These are phyloP conservation scores for Ascochyta viciae-villosae DNA, from an alignment of 2,329 filamentous ascomycete species.

Conservation along the genomic window DNA sequence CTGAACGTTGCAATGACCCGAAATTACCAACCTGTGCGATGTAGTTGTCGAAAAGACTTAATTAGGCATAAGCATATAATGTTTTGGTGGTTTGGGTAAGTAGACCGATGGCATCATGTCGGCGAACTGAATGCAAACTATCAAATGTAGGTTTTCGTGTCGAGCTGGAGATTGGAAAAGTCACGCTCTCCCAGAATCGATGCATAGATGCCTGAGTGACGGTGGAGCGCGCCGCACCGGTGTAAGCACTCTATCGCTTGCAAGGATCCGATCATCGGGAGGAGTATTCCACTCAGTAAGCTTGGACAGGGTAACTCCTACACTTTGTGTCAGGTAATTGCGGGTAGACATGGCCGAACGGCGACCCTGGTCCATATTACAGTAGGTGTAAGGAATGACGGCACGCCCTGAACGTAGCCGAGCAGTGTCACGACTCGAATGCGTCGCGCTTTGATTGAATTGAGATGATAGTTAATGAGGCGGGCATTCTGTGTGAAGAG, in stretches of 20 bases:
- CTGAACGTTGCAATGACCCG: background rate
- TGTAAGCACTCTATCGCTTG: constrained; percentile 11
- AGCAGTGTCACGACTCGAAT: constrained; percentile 10
- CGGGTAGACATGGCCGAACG: constrained; percentile 4
- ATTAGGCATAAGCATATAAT: background rate
- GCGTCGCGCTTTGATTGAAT: constrained; percentile 17
- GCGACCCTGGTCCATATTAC: constrained; percentile 6
- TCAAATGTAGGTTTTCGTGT: background rate
- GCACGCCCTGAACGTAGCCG: constrained; percentile 1
- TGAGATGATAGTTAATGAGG: constrained; percentile 3
- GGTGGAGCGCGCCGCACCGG: background rate
- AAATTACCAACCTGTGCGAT: background rate
- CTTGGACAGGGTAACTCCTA: constrained; percentile 6
- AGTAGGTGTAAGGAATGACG: constrained; percentile 7
- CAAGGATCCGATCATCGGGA: constrained; percentile 2
- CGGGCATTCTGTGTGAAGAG: constrained; percentile 2
- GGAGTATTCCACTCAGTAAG: background rate
- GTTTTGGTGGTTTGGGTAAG: background rate
- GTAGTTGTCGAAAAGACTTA: background rate
- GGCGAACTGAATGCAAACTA: background rate
- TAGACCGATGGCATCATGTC: background rate
- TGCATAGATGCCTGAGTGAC: background rate
- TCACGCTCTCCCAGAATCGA: background rate
- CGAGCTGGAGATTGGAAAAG: background rate
- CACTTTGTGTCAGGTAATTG: constrained; percentile 8